Conservation (phyloP, 2,329 filamentous ascomycete species). For the Thelonectria rubi region DNA sequence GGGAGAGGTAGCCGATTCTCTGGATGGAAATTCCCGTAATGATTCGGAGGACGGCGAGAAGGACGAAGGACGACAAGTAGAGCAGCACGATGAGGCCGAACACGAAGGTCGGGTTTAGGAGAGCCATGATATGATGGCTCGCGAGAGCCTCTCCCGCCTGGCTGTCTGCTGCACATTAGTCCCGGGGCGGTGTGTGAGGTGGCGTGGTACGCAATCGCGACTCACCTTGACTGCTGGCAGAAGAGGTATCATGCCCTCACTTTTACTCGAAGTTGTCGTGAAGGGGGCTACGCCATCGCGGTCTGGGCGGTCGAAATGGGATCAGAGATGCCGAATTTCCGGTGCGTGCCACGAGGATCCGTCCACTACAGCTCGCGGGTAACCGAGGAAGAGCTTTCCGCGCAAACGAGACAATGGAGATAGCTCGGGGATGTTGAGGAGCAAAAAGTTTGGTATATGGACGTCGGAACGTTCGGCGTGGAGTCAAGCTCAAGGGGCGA, state of each 20-base stretch:
- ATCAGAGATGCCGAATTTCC: constrained; percentile 34
- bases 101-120: constrained; percentile 80
- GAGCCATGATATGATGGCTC: constrained; percentile 61
- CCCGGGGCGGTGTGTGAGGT: constrained; percentile 36
- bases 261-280: constrained; percentile 29
- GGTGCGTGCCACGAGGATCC: constrained; percentile 28
- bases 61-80: constrained; percentile 90
- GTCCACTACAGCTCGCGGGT: constrained; percentile 21
- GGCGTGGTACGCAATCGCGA: constrained; percentile 31
- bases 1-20: constrained; percentile 89
- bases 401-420: constrained; percentile 12
- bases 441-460: constrained; percentile 3
- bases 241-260: constrained; percentile 43
- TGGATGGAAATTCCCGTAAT: constrained; percentile 95
- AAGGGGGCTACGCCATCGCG: constrained; percentile 41
- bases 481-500: constrained; percentile 31
- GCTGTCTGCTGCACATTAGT: constrained; percentile 37
- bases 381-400: constrained; percentile 12
- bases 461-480: constrained; percentile 28
- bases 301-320: constrained; percentile 23
- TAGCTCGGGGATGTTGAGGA: constrained; percentile 13
- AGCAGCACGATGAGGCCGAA: constrained; percentile 85
- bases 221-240: constrained; percentile 38
- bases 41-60: constrained; percentile 93
- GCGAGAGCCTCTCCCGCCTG: constrained; percentile 39